Base-by-base conservation (phyloP, 2,329 filamentous ascomycete genomes). In the Penicillium sp. region DNA sequence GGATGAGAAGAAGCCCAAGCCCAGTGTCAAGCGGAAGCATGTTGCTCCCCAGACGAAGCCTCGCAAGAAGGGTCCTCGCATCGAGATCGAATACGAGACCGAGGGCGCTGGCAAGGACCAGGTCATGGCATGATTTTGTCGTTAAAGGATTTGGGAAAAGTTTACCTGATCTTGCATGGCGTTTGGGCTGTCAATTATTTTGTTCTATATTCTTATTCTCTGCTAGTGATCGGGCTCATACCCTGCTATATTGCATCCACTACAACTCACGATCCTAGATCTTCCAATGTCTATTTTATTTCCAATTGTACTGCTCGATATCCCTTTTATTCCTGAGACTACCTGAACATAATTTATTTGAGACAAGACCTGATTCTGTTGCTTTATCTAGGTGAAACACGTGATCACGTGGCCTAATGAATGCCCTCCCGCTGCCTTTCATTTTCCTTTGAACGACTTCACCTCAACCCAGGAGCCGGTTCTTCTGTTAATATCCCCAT, bases 11-110 rank as follows among this genome's bases (percentile, higher is more conserved):
- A 77, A 77, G 62, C 65, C 73, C 20, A 68, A 68, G 31, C 58
- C 79, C 76, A 70, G 82, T 63, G 63, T 78, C 67, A 85, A 86
- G 74, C 79, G 84, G 63, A 87, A 87, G 74, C 75, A 81, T 56
- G 68, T 73, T 50, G 78, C 78, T 32, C 78, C 81, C 11, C 76
- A 79, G 14, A 67, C 79, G 16, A 84, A 83, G 69, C 78, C 82
- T 20, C 79, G 80, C 67, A 86, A 86, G 78, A 86, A 85, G 76
- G 75, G 79, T 75, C 85, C 78, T 74, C 86, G 66, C 74, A 85
- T 81, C 81, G 85, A 91, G 77, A 90, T 90, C 73, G 89, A 93
- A 76, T 89, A 90, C 71, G 89, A 92, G 75, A 84, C 88, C 56
- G 88, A 90, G 74, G 80, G 80, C 53, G 84, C 84, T 66, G 80